Conservation (phyloP, 345 rosid genomes). For the Pelargonium nanum region DNA sequence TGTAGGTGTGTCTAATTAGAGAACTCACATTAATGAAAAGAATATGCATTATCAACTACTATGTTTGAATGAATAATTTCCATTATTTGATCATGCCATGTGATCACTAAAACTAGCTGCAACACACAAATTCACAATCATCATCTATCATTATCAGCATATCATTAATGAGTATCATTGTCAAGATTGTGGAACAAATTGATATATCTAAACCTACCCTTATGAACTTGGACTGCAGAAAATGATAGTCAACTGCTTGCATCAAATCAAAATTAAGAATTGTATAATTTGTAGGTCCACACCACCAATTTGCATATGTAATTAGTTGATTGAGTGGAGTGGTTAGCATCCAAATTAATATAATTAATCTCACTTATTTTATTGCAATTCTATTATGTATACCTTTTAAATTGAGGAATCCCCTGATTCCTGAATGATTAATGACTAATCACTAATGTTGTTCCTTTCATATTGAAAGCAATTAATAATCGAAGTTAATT, state of each 20-base stretch:
- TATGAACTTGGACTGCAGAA: background rate
- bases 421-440: background rate
- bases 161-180: background rate
- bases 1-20: too few species aligned
- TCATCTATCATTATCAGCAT: constrained; percentile 2
- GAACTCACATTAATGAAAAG: too few species aligned
- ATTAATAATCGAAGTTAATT: too few species aligned
- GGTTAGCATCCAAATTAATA: constrained; percentile 5
- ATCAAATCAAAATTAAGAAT: too few species aligned
- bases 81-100: too few species aligned
- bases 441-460: too few species aligned
- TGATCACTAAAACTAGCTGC: too few species aligned
- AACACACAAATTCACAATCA: too few species aligned
- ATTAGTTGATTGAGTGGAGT: constrained; percentile 5
- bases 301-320: too few species aligned
- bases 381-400: background rate
- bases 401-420: background rate
- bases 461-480: background rate
- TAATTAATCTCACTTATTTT: too few species aligned
- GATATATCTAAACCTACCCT: constrained; percentile 4
- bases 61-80: too few species aligned
- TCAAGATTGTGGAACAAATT: background rate
- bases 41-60: too few species aligned
- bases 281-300: constrained; percentile 4
- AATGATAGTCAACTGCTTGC: constrained; percentile 7